Evolutionary conservation across 2,329 filamentous ascomycete species (phyloP).

Genomic region (Aureobasidium vineae): DNA sequence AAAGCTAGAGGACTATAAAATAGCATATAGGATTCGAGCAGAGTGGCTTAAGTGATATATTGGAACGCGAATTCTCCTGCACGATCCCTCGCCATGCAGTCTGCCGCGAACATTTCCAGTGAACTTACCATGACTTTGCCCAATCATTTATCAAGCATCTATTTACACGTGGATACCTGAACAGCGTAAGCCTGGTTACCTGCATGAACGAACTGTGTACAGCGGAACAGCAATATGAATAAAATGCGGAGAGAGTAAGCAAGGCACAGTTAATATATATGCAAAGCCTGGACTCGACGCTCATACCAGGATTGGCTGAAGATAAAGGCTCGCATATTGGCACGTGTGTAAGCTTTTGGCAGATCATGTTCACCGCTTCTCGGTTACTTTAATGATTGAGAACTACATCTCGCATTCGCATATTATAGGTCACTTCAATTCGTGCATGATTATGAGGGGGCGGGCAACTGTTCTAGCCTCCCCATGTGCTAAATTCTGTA

Average conservation of each 20-base stretch:
- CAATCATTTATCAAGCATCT: neutral
- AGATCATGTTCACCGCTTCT: slow-evolving; percentile 19
- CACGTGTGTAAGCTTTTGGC: slow-evolving; percentile 9
- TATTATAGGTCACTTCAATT: neutral
- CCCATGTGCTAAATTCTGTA: neutral
- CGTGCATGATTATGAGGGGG: too few species aligned
- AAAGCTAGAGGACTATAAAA: neutral
- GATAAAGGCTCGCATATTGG: neutral
- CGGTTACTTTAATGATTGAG: neutral
- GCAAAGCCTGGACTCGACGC: neutral
- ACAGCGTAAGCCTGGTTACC: neutral
- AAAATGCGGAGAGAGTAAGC: neutral
- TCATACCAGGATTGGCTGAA: neutral
- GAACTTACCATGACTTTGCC: neutral
- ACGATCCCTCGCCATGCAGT: neutral
- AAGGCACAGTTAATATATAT: neutral
- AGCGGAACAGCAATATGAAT: neutral
- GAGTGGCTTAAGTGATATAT: neutral
- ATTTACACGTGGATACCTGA: neutral
- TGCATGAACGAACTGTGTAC: neutral
- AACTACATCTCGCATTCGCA: neutral
- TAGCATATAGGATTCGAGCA: neutral
- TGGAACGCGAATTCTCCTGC: neutral
- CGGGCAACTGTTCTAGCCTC: neutral
- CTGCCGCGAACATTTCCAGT: neutral